phyloP scores from a whole-genome alignment of 2,329 filamentous ascomycete genomes.

The Raffaelea arxii region DNA sequence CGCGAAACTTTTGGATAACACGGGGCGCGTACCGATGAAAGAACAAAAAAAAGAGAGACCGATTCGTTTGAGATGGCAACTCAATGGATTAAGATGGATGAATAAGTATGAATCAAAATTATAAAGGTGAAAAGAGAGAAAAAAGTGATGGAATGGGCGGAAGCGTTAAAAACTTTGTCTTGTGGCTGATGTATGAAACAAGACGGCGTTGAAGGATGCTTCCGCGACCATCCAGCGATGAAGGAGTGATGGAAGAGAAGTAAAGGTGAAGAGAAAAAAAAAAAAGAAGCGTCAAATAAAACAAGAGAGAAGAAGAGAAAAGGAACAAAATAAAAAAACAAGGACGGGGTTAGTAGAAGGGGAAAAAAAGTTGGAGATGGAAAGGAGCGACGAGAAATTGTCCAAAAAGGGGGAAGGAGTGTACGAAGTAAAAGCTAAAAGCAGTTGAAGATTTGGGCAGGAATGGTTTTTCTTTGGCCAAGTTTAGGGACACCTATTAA shows the following conservation, averaged over 20 bases:
- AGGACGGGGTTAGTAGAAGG: conserved; percentile 17
- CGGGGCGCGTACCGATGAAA: too few species aligned
- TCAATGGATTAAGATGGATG: too few species aligned
- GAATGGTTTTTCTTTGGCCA: too few species aligned
- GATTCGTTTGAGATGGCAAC: too few species aligned
- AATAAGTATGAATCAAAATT: too few species aligned
- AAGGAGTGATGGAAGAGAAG: background rate
- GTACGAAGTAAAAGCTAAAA: conserved; percentile 10
- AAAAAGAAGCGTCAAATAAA: background rate
- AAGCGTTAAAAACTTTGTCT: background rate
- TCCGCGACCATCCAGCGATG: conserved; percentile 4
- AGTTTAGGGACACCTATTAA: background rate
- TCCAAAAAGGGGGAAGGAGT: conserved; percentile 19
- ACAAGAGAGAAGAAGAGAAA: background rate
- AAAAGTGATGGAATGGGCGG: too few species aligned
- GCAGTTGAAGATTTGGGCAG: background rate
- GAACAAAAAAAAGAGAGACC: too few species aligned
- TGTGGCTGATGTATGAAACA: background rate
- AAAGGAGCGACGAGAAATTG: conserved; percentile 33
- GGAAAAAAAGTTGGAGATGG: conserved; percentile 19
- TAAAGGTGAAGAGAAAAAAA: background rate
- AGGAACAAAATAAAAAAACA: background rate
- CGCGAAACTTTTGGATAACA: too few species aligned
- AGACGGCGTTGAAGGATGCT: background rate
- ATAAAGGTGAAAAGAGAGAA: background rate